Conservation (phyloP, 73 alveolate genomes). For the Diophrys appendiculata region DNA sequence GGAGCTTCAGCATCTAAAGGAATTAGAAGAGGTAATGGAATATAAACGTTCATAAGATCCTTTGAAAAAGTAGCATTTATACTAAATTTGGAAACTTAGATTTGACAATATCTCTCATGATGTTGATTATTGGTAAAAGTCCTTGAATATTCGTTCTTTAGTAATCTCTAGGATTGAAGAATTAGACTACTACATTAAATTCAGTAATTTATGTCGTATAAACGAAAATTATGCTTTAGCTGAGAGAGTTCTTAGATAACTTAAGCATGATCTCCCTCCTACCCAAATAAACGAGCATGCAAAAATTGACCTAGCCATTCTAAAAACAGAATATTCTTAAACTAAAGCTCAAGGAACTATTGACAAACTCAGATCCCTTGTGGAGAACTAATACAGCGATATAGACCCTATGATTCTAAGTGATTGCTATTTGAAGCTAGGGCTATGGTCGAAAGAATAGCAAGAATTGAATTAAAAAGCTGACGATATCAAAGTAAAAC, state of each 20-base stretch:
- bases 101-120: constrained; percentile 81
- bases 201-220: constrained; percentile 42
- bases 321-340: constrained; percentile 58
- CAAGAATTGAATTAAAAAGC: constrained; percentile 28
- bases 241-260: constrained; percentile 27
- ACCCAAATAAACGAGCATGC: constrained; percentile 34
- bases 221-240: constrained; percentile 40
- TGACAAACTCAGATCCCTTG: constrained; percentile 53
- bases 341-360: constrained; percentile 63
- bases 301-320: constrained; percentile 51
- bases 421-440: constrained; percentile 71
- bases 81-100: constrained; percentile 72
- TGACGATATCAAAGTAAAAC: constrained; percentile 57
- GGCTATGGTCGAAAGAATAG: constrained; percentile 81
- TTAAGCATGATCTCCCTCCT: constrained; percentile 52
- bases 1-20: constrained; percentile 87
- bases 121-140: constrained; percentile 85
- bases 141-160: constrained; percentile 77
- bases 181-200: constrained; percentile 64
- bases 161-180: constrained; percentile 83
- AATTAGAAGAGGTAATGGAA: constrained; percentile 93
- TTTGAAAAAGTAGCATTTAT: constrained; percentile 68
- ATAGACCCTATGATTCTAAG: constrained; percentile 35
- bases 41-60: constrained; percentile 66
- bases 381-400: constrained; percentile 41